Evolutionary conservation across 345 rosid genomes (phyloP).

Genomic region (Excoecaria cochinchinensis): DNA sequence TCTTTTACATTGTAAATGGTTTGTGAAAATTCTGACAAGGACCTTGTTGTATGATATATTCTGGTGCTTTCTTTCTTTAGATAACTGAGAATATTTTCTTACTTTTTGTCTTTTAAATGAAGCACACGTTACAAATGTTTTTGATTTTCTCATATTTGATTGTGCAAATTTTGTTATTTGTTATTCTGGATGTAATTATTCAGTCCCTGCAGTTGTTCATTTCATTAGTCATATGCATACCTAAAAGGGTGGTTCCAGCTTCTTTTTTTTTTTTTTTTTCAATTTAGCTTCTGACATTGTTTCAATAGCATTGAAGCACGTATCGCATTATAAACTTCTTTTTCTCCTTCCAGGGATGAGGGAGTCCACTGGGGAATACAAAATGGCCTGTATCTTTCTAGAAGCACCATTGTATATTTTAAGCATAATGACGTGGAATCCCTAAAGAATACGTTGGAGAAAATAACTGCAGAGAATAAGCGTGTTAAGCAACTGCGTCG

Average conservation of each 20-base stretch:
- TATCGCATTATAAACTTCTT: not conserved
- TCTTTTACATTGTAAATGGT: not conserved
- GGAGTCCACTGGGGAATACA: constrained; percentile 99
- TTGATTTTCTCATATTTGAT: not conserved
- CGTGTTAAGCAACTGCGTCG: constrained; percentile 82
- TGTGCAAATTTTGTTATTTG: not conserved
- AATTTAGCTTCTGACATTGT: not conserved
- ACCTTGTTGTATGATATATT: not conserved
- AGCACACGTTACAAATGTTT: not conserved
- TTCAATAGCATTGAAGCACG: not conserved
- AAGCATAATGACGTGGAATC: constrained; percentile 98
- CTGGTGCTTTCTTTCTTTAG: not conserved
- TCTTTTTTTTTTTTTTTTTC: not conserved
- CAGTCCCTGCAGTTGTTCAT: not conserved
- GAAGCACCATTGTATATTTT: constrained; percentile 85
- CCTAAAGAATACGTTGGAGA: constrained; percentile 57
- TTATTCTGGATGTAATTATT: not conserved
- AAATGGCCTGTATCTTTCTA: constrained; percentile 92
- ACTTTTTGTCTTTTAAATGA: not conserved
- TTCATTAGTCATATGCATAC: not conserved
- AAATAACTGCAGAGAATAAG: constrained; percentile 58
- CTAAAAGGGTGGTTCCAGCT: not conserved
- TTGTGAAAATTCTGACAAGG: not conserved
- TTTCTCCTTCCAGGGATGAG: constrained; percentile 51
- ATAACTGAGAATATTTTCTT: not conserved